phyloP scores from a whole-genome alignment of 352 stramenopile species.

The Pythium biforme region DNA sequence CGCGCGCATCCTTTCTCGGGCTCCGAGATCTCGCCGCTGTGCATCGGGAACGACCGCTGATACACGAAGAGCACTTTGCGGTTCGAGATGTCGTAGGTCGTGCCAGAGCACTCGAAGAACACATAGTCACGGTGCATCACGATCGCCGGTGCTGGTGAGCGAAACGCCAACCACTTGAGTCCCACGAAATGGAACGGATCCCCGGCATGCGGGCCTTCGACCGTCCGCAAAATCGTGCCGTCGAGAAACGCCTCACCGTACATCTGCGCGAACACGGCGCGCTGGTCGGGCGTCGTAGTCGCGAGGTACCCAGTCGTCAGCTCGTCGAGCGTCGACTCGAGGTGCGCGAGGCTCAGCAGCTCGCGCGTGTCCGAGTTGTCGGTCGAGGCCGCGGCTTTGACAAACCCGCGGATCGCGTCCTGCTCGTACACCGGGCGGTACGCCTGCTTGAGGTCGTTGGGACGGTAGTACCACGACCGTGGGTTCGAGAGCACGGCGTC shows the following conservation, averaged over 20 bases:
- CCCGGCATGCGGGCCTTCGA: conserved; percentile 14
- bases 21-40: conserved; percentile 25
- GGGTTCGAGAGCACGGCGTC: conserved; percentile 24
- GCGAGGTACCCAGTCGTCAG: conserved; percentile 27
- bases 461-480: conserved; percentile 32
- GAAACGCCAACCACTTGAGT: conserved; percentile 31
- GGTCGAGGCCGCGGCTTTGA: not conserved
- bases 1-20: conserved; percentile 23
- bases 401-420: conserved; percentile 29
- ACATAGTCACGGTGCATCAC: conserved; percentile 23
- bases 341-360: conserved; percentile 24
- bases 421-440: conserved; percentile 30
- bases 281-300: conserved; percentile 27
- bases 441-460: conserved; percentile 26
- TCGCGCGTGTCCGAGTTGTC: conserved; percentile 21
- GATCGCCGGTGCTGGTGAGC: conserved; percentile 23
- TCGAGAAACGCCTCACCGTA: conserved; percentile 29
- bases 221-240: conserved; percentile 11
- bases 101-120: conserved; percentile 32
- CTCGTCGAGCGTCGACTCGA: conserved; percentile 30
- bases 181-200: conserved; percentile 33
- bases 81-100: conserved; percentile 21
- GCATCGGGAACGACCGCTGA: conserved; percentile 26
- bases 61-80: conserved; percentile 30
- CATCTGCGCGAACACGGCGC: conserved; percentile 28